Evolutionary conservation across 768 basidiomycete species (phyloP).

Genomic region (Lentinula sp.): DNA sequence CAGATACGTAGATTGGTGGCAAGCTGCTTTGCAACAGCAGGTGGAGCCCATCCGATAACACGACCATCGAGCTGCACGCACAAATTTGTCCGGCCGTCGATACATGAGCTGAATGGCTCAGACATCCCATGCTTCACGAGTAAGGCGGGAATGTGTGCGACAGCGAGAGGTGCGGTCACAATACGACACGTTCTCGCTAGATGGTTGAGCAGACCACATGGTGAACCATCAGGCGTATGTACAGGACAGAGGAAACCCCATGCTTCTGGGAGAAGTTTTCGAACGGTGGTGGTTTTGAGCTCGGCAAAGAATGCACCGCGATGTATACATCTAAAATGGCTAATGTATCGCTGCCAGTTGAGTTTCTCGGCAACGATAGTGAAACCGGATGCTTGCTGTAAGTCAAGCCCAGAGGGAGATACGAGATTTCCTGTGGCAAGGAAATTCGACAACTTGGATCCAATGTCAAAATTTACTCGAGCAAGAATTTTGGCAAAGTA

Average conservation of each 20-base stretch:
- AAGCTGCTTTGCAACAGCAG: constrained; percentile 66
- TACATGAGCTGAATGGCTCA: constrained; percentile 70
- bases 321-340: constrained; percentile 97
- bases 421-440: constrained; percentile 95
- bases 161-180: constrained; percentile 68
- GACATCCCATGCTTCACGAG: constrained; percentile 93
- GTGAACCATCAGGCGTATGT: constrained; percentile 96
- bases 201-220: constrained; percentile 97
- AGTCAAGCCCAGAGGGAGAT: constrained; percentile 90
- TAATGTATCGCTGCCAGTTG: constrained; percentile 97
- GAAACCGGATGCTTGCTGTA: constrained; percentile 98
- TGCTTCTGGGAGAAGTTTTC: constrained; percentile 93
- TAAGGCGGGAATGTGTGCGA: constrained; percentile 74
- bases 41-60: constrained; percentile 89
- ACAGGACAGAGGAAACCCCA: constrained; percentile 99
- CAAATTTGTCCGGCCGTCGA: constrained; percentile 78
- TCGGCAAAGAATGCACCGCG: constrained; percentile 99
- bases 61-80: constrained; percentile 94
- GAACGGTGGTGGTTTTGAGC: constrained; percentile 95
- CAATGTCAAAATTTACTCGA: constrained; percentile 88
- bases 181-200: constrained; percentile 91
- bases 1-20: constrained; percentile 84
- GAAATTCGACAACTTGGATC: constrained; percentile 86
- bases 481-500: constrained; percentile 74
- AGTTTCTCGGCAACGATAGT: constrained; percentile 98